Percentiles rank a stretch among this genome's conserved stretches.
Evolutionary conservation across 2,329 filamentous ascomycete species (phyloP).

Genomic region (Cryphonectria carpinicola): DNA sequence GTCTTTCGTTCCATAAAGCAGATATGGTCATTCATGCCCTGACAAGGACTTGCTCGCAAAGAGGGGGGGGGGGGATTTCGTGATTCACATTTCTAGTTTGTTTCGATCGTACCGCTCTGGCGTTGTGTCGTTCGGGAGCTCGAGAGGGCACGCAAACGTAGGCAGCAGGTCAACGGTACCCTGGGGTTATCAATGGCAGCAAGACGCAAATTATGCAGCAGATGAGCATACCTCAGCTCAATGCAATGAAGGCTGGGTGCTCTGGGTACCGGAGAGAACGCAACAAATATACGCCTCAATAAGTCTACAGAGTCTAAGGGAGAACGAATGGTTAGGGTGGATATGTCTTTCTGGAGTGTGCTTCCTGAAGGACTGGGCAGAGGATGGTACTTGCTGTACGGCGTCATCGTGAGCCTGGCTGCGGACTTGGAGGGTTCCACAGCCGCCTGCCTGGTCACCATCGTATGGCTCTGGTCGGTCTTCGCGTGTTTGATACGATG

Average conservation of each 20-base stretch:
- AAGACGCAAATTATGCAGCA: conserved; percentile 9
- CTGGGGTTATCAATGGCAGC: background rate
- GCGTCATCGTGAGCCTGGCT: background rate
- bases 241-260: background rate
- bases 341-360: background rate
- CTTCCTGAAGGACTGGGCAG: background rate
- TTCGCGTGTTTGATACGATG: background rate
- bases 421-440: background rate
- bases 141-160: background rate
- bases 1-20: background rate
- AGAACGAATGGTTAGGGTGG: background rate
- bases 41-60: conserved; percentile 14
- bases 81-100: background rate
- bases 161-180: background rate
- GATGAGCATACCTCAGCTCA: conserved; percentile 3
- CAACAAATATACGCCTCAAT: background rate
- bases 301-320: background rate
- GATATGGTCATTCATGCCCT: background rate
- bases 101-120: conserved; percentile 2
- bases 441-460: background rate
- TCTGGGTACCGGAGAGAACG: background rate
- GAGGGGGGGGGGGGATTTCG: background rate
- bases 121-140: background rate
- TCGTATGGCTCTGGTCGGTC: background rate
- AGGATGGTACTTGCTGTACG: background rate